phyloP scores from a whole-genome alignment of 1,139 yeast species.

The Yamadazyma songkhlaensis region DNA sequence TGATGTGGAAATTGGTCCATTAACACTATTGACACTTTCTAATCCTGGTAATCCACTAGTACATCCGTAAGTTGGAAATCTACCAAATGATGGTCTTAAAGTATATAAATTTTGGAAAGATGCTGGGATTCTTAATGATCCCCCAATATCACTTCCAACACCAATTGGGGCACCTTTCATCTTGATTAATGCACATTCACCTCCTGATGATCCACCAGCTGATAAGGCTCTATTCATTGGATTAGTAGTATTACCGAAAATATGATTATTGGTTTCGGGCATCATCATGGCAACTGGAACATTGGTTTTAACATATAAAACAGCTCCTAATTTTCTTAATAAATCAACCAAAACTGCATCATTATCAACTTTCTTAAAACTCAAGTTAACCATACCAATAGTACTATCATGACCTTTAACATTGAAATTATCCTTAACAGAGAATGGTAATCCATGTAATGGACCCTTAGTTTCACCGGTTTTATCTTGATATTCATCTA shows the following conservation, averaged over 20 bases:
- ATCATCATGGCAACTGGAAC: conserved; percentile 39
- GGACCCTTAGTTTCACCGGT: conserved; percentile 29
- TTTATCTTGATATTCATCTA: conserved; percentile 25
- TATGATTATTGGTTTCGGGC: conserved; percentile 35
- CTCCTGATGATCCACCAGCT: conserved; percentile 39
- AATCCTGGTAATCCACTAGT: conserved; percentile 59
- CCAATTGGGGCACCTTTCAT: conserved; percentile 47
- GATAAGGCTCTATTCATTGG: conserved; percentile 30
- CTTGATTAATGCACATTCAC: conserved; percentile 35
- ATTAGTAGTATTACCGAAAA: conserved; percentile 31
- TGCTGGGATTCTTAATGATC: conserved; percentile 50
- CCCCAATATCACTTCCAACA: conserved; percentile 59
- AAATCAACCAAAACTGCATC: conserved; percentile 27
- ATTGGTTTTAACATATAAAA: conserved; percentile 32
- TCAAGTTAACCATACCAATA: conserved; percentile 42
- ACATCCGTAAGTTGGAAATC: conserved; percentile 49
- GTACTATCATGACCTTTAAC: conserved; percentile 51
- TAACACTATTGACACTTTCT: conserved; percentile 33
- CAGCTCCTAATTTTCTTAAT: conserved; percentile 29
- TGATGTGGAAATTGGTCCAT: conserved; percentile 30
- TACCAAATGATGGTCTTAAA: conserved; percentile 45
- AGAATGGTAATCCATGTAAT: conserved; percentile 65
- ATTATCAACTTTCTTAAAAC: conserved; percentile 26
- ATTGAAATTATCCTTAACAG: conserved; percentile 61
- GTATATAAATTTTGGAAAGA: conserved; percentile 46